Evolutionary conservation across 202 grass and related monocot genomes (phyloP), one percentile per base, ranked within the genome.

Genomic region (Schoenoplectus tabernaemontani): DNA sequence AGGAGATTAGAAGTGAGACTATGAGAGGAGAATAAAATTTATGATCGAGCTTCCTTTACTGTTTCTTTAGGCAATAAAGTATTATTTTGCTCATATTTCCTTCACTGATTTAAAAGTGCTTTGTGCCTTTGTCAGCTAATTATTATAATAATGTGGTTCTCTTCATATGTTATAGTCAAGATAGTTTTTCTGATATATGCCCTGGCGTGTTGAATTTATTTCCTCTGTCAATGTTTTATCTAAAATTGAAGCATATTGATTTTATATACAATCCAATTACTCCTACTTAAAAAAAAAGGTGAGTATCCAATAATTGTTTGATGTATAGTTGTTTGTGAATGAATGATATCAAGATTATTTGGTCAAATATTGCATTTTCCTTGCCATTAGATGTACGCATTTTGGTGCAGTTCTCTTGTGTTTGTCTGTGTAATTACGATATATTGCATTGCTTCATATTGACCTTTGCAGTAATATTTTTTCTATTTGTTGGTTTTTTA

Each of bases 1-100:
- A 22, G 38, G 38, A 44, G 43, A 44, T 44, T 44, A 22, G 64
- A 69, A 9, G 12, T 61, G 2, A 37, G n/a, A n/a, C n/a, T n/a
- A 56, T 56, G n/a, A 69, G 9, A 69, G 8, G 34, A 69, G 9
- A 65, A 65, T 69, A 68, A 67, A 67, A 64, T 64, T 68, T 43
- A 68, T 41, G 37, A 39, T 12, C 0, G 15, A 69, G 65, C 4
- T 69, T 1, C 1, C 19, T 11, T 43, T 69, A 10, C 38, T 12
- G 3, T 41, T 69, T 69, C 4, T 69, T 69, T 44, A 13, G 3
- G 8, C 9, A 70, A 70, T 70, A 24, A 70, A 26, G 9, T 46
- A 13, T 46, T 26, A 46, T 46, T 66, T 66, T 38, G 41, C 7
- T 70, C 9, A 46, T 26, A 46, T 70, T 68, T 70, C 24, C 2